Evolutionary conservation across 768 basidiomycete genomes (phyloP).

Genomic region (Pleurotus tuber-regium): DNA sequence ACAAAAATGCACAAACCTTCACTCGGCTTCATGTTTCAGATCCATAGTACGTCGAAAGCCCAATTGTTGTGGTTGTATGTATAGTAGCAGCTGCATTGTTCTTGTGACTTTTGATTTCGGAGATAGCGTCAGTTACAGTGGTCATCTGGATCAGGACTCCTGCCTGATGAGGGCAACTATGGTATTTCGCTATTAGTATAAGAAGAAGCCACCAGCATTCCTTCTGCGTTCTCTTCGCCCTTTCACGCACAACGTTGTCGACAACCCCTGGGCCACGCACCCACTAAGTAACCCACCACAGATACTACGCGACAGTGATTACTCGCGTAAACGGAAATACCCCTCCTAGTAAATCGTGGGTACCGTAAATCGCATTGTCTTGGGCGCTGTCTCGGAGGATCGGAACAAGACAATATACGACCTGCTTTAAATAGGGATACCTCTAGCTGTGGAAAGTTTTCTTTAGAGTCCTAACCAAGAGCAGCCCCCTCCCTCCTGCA

Average conservation of each 20-base stretch:
- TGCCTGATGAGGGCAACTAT: not conserved
- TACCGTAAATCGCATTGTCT: not conserved
- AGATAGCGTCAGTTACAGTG: not conserved
- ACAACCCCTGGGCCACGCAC: not conserved
- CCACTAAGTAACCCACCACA: not conserved
- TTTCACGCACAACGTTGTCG: not conserved
- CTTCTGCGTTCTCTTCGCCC: not conserved
- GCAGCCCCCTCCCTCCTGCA: too few species aligned
- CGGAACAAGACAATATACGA: not conserved
- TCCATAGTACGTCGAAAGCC: not conserved
- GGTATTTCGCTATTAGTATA: not conserved
- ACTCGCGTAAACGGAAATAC: too few species aligned
- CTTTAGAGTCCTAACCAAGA: too few species aligned
- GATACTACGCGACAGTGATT: too few species aligned
- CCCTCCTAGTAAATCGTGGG: not conserved
- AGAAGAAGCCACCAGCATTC: not conserved
- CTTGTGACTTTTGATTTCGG: not conserved
- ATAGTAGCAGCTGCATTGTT: not conserved
- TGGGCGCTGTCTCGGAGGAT: not conserved
- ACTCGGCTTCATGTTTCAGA: not conserved
- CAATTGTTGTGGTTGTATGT: not conserved
- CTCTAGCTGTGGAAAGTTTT: too few species aligned
- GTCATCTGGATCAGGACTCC: not conserved
- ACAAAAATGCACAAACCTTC: too few species aligned
- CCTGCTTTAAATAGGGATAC: not conserved